Base-by-base conservation (phyloP, 306 rosid genomes). In the Nissolia schottii region DNA sequence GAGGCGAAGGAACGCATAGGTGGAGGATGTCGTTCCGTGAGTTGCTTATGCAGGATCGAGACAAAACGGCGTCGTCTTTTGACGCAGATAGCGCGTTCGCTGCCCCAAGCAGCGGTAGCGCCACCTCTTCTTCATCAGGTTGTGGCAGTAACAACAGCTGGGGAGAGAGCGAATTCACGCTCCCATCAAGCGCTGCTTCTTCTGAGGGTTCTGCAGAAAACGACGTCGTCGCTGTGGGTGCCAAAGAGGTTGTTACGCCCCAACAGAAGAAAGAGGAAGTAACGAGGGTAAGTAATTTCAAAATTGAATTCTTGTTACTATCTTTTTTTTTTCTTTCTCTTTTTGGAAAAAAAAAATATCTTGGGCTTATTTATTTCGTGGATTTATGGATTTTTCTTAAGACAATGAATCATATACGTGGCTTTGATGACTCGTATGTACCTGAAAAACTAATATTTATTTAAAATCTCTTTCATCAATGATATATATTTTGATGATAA, bases 161-260 rank as follows among this genome's bases (percentile, higher is more conserved):
- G 98, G 73, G 58, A 2, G 93, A 81, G 70, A 87, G 84, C 5
- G 94, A 90, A 7, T 89, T 80, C 53, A 80, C 84, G 0, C 73
- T 79, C 29, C 20, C 83, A 14, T 58, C 78, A 0, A 64, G 19
- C 12, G 46, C 45, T 32, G 18, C 67, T 61, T 64, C 71, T 46
- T 79, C 71, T 4, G 67, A 40, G 5, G 13, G 6, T 70, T 66
- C 71, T 43, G 14, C 35, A 0, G 75, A 73, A 28, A 49, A 27
- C 35, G 53, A 64, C 54, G 19, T 53, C 54, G 19, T 53, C 6
- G 32, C 5, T 54, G 45, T 40, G n/a, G 41, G 51, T 1, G 35
- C 23, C 23, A 67, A 73, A 37, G 50, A 67, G 11, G 24, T 0
- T 13, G 13, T n/a, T n/a, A n/a, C 14, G 7, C 38, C 55, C 29